These are phyloP conservation scores for Solanum habrochaites DNA, from an alignment of 257 asterid species.

Conservation along the genomic window DNA sequence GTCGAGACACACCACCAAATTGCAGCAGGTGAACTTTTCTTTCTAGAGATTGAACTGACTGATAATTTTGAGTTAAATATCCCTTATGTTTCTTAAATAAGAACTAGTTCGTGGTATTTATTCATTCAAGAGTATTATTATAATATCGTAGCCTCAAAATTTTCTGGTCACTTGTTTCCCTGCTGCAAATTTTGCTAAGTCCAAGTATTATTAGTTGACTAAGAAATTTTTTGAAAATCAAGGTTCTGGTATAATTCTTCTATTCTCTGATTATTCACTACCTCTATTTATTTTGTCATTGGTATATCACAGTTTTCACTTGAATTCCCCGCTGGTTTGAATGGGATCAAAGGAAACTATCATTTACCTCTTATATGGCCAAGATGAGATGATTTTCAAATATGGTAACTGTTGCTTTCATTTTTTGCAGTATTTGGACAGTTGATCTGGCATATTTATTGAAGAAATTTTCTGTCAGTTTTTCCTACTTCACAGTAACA, in stretches of 20 bases:
- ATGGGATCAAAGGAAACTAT: neutral
- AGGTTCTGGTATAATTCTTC: neutral
- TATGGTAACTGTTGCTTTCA: neutral
- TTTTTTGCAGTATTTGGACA: neutral
- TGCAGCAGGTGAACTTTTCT: neutral
- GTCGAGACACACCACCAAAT: neutral
- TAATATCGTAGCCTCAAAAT: neutral
- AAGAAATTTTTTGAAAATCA: neutral
- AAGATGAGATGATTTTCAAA: neutral
- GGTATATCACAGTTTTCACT: neutral
- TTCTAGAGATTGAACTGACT: neutral
- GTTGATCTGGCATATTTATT: slow-evolving; percentile 76
- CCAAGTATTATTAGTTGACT: neutral
- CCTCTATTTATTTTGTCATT: neutral
- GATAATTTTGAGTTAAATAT: neutral
- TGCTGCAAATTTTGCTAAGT: neutral
- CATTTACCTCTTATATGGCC: neutral
- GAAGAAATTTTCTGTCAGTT: slow-evolving; percentile 69
- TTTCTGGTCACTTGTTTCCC: neutral
- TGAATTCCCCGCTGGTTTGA: neutral
- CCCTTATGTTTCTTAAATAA: neutral
- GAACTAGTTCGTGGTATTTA: neutral
- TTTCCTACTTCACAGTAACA: slow-evolving; percentile 88
- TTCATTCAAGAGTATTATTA: neutral
- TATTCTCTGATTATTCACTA: neutral